phyloP scores from a whole-genome alignment of 2,329 filamentous ascomycete species.

The Paracamarosporium sp. region DNA sequence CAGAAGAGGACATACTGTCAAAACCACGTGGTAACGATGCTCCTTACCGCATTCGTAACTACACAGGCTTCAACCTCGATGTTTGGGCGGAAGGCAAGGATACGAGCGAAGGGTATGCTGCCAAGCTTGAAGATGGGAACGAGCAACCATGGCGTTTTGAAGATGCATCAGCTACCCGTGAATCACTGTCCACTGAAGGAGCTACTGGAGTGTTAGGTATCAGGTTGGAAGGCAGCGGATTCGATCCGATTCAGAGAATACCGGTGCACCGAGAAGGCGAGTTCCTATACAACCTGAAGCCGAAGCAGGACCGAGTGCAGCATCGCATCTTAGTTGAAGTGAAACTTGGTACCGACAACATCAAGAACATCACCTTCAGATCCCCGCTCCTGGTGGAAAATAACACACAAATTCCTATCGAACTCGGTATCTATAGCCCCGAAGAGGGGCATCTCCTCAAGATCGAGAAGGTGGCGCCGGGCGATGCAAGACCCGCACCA shows the following conservation, averaged over 20 bases:
- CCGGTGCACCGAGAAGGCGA: slow-evolving; percentile 95
- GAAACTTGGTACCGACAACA: slow-evolving; percentile 87
- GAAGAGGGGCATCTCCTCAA: slow-evolving; percentile 90
- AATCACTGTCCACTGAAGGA: slow-evolving; percentile 85
- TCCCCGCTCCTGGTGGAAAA: slow-evolving; percentile 94
- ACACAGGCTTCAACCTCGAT: slow-evolving; percentile 89
- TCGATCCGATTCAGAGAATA: slow-evolving; percentile 87
- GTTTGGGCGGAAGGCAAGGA: slow-evolving; percentile 76
- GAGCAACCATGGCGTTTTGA: slow-evolving; percentile 97
- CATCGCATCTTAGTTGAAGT: slow-evolving; percentile 94
- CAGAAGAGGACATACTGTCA: slow-evolving; percentile 87
- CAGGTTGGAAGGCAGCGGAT: slow-evolving; percentile 89
- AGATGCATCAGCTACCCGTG: slow-evolving; percentile 94
- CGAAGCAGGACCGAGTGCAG: slow-evolving; percentile 81
- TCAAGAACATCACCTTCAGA: slow-evolving; percentile 96
- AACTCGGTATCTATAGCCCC: slow-evolving; percentile 88
- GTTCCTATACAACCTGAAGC: slow-evolving; percentile 84
- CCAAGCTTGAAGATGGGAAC: slow-evolving; percentile 84
- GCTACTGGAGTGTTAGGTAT: slow-evolving; percentile 81
- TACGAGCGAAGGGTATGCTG: slow-evolving; percentile 73
- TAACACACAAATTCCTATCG: slow-evolving; percentile 93
- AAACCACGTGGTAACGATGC: slow-evolving; percentile 92
- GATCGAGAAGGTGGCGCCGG: slow-evolving; percentile 96
- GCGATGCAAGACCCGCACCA: slow-evolving; percentile 86
- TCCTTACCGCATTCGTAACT: slow-evolving; percentile 91